Percentiles rank a stretch among this genome's conserved stretches.
These are phyloP conservation scores for Talaromyces trachyspermus DNA, from an alignment of 495 filamentous ascomycete genomes.

Conservation along the genomic window DNA sequence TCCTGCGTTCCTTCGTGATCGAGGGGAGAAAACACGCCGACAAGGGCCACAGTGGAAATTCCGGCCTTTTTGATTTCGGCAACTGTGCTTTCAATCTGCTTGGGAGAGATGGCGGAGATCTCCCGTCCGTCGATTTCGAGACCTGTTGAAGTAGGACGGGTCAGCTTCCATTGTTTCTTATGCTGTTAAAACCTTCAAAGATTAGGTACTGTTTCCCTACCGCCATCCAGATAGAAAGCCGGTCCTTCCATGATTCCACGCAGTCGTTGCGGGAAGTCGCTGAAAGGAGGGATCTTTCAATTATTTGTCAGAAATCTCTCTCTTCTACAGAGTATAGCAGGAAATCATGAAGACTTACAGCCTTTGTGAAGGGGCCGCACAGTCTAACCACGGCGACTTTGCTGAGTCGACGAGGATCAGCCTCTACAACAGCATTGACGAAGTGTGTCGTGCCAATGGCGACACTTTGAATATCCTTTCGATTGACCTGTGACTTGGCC, in stretches of 20 bases:
- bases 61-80: slow-evolving; percentile 22
- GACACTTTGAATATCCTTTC: slow-evolving; percentile 42
- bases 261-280: slow-evolving; percentile 32
- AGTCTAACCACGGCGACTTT: slow-evolving; percentile 49
- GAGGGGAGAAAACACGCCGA: slow-evolving; percentile 33
- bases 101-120: slow-evolving; percentile 19
- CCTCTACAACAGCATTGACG: slow-evolving; percentile 55
- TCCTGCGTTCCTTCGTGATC: slow-evolving; percentile 21
- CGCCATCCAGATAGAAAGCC: slow-evolving; percentile 30
- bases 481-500: slow-evolving; percentile 25
- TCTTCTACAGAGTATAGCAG: neutral
- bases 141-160: slow-evolving; percentile 11
- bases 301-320: neutral
- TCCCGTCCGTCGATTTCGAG: slow-evolving; percentile 34
- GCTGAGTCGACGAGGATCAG: slow-evolving; percentile 42
- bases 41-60: slow-evolving; percentile 25
- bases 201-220: slow-evolving; percentile 8
- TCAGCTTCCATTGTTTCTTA: neutral
- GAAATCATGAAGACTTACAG: slow-evolving; percentile 4
- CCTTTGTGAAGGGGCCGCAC: slow-evolving; percentile 44
- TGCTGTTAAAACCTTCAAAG: neutral
- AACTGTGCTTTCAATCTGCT: slow-evolving; percentile 23
- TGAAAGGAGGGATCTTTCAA: slow-evolving; percentile 44
- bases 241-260: slow-evolving; percentile 27
- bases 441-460: slow-evolving; percentile 60